Percentiles rank a stretch among this genome's conserved stretches.
These are phyloP conservation scores for Corinectria fuckeliana DNA, from an alignment of 2,329 filamentous ascomycete species.

Conservation along the genomic window DNA sequence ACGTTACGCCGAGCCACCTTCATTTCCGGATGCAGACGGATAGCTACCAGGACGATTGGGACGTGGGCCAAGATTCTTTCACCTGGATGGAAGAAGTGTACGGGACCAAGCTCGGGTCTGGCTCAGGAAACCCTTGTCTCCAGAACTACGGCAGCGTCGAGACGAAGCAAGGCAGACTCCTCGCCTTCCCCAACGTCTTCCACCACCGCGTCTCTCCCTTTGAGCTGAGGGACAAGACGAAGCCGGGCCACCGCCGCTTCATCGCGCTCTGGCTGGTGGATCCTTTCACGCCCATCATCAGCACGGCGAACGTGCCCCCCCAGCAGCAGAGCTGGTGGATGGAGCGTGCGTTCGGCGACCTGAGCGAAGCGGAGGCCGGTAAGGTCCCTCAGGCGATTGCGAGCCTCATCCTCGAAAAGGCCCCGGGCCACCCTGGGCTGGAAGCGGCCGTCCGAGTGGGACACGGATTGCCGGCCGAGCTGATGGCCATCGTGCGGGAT, in stretches of 20 bases:
- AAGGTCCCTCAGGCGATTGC: slow-evolving; percentile 11
- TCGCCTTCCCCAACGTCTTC: slow-evolving; percentile 32
- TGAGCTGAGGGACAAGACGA: slow-evolving; percentile 51
- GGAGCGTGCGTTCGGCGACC: slow-evolving; percentile 14
- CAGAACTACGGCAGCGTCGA: slow-evolving; percentile 30
- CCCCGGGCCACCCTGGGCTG: not conserved
- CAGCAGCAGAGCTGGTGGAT: slow-evolving; percentile 43
- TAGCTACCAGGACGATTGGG: not conserved
- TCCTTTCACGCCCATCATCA: slow-evolving; percentile 48
- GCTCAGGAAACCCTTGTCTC: not conserved
- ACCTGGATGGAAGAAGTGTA: not conserved
- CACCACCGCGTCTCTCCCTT: slow-evolving; percentile 45
- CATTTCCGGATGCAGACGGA: slow-evolving; percentile 30
- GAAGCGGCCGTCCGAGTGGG: not conserved
- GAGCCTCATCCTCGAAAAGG: not conserved
- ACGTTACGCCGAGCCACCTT: slow-evolving; percentile 26
- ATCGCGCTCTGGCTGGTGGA: slow-evolving; percentile 62
- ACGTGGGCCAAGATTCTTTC: not conserved
- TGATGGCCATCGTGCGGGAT: slow-evolving; percentile 13
- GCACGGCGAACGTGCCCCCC: slow-evolving; percentile 43
- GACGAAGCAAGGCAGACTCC: slow-evolving; percentile 23
- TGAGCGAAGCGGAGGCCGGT: not conserved
- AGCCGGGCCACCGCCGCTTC: slow-evolving; percentile 58
- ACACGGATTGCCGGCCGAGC: slow-evolving; percentile 6
- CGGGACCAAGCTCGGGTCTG: not conserved